Conservation (phyloP, 164 flowering plant genomes). For the Chloranthus sessilifolius region DNA sequence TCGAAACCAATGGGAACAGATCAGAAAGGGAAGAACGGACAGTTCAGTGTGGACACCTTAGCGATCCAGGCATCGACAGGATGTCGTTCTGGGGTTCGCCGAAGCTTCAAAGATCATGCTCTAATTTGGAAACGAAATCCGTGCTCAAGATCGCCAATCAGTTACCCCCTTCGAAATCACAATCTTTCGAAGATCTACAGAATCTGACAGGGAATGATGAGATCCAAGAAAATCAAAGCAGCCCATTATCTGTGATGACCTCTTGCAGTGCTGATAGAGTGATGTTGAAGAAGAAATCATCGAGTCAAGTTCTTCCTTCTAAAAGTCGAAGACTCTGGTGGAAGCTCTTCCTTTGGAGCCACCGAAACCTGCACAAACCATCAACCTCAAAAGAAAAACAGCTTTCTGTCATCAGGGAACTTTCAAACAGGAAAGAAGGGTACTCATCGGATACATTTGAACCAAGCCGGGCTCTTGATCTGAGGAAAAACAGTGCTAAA, state of each 20-base stretch:
- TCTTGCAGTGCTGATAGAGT: slow-evolving; percentile 80
- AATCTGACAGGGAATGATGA: slow-evolving; percentile 22
- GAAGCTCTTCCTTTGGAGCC: slow-evolving; percentile 96
- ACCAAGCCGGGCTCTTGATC: slow-evolving; percentile 21
- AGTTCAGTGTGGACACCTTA: slow-evolving; percentile 60
- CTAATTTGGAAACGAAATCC: slow-evolving; percentile 51
- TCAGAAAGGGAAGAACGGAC: slow-evolving; percentile 22
- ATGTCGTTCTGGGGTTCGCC: slow-evolving; percentile 59
- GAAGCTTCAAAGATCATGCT: slow-evolving; percentile 76
- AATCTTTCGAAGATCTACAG: slow-evolving; percentile 50
- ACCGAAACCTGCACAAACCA: slow-evolving; percentile 55
- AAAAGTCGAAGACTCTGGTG: slow-evolving; percentile 83
- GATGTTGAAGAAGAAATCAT: slow-evolving; percentile 81
- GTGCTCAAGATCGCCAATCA: slow-evolving; percentile 31
- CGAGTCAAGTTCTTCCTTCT: slow-evolving; percentile 85
- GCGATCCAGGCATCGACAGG: slow-evolving; percentile 78
- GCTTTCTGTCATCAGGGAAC: slow-evolving; percentile 5
- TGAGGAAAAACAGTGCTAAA: slow-evolving; percentile 4
- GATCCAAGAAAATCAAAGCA: slow-evolving; percentile 26
- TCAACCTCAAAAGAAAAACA: background rate
- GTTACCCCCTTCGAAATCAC: slow-evolving; percentile 43
- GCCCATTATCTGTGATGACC: slow-evolving; percentile 48
- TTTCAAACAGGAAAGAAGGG: slow-evolving; percentile 57
- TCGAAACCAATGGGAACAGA: slow-evolving; percentile 9
- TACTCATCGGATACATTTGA: slow-evolving; percentile 83